Conservation (phyloP, 2,329 filamentous ascomycete species). For the Stachybotrys echinatus region DNA sequence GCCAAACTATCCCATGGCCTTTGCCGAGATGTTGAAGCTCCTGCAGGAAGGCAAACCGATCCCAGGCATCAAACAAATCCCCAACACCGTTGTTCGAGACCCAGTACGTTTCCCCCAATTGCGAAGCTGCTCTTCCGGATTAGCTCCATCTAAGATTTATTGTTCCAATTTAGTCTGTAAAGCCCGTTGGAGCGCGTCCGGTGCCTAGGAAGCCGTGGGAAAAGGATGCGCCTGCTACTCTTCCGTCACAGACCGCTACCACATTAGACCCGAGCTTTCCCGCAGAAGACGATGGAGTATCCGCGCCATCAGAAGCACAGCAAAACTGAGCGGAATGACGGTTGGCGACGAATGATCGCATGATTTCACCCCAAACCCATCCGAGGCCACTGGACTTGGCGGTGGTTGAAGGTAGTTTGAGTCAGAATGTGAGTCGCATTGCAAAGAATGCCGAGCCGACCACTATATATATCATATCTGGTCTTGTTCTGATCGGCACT, state of each 20-base stretch:
- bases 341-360: too few species aligned
- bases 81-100: slow-evolving; percentile 69
- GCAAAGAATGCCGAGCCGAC: too few species aligned
- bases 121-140: too few species aligned
- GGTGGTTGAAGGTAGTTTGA: too few species aligned
- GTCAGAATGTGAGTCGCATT: too few species aligned
- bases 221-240: slow-evolving; percentile 34
- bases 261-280: slow-evolving; percentile 29
- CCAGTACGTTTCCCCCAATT: slow-evolving; percentile 50
- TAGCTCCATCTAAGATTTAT: background rate
- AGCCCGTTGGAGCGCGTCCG: slow-evolving; percentile 40
- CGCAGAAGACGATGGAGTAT: slow-evolving; percentile 21
- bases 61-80: slow-evolving; percentile 83
- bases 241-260: slow-evolving; percentile 12
- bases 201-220: slow-evolving; percentile 73
- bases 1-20: slow-evolving; percentile 74
- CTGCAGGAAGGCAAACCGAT: slow-evolving; percentile 79
- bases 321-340: background rate
- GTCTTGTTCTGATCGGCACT: too few species aligned
- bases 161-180: slow-evolving; percentile 41
- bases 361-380: background rate
- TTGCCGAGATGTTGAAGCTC: slow-evolving; percentile 80
- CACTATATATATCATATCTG: too few species aligned
- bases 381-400: background rate
- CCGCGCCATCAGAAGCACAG: background rate